Evolutionary conservation across 768 basidiomycete genomes (phyloP), one percentile per base, ranked within the genome.

Genomic region (Leccinum fibrillosum): DNA sequence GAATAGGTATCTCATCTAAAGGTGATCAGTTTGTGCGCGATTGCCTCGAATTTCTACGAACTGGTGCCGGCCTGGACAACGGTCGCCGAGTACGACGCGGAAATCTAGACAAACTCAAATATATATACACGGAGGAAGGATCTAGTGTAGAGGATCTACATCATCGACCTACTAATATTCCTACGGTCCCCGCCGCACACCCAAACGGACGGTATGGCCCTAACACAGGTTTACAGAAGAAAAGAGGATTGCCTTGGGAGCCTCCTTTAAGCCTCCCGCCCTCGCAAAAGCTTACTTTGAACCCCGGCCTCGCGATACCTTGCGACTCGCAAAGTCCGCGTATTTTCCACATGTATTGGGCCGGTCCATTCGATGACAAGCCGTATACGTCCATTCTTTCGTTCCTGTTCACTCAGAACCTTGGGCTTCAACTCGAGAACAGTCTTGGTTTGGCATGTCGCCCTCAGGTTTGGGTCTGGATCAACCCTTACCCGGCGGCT

Each of bases 301-400:
- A 70, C 65, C 77, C 68, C 62, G 49, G 76, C 72, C 56, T 75
- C 57, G 75, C 58, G 45, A 64, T 42, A 2, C 78, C 85, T 1
- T 97, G 95, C 75, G 87, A 91, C 53, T 69, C 77, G 0, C 85
- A 90, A 55, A 88, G 90, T 68, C 92, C 91, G 2, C 82, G 90
- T 21, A 71, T 95, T 5, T 96, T 91, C 79, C 94, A 97, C 74
- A 88, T 96, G 87, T 97, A 95, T 79, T 97, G 94, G 94, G 92
- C 93, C 1, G 94, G 94, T 0, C 87, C 93, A 1, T 96, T 98
- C 77, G 94, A 93, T 19, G 94, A 98, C 77, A 97, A 96, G 74
- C 94, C 95, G 0, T 97, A 97, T 80, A 82, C 92, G 69, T 93
- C 94, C 0, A 77, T 96, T 23, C 78, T 93, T 53, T 97, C 95